These are phyloP conservation scores for Sindora glabra DNA, from an alignment of 306 rosid genomes.

Conservation along the genomic window DNA sequence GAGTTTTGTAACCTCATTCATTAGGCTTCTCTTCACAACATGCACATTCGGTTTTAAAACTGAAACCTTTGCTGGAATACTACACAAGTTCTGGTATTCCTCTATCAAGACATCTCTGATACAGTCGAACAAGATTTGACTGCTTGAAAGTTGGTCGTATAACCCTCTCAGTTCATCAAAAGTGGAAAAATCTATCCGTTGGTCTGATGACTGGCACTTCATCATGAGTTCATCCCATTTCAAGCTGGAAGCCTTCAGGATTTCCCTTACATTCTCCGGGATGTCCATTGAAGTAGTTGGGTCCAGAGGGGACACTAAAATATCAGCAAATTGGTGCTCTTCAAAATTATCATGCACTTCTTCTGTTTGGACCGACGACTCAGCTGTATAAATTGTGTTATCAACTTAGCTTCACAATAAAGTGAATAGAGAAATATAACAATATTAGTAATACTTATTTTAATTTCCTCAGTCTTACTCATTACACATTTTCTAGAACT, in stretches of 20 bases:
- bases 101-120: constrained; percentile 43
- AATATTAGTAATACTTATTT: no score
- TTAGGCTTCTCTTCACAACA: constrained; percentile 26
- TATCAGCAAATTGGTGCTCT: constrained; percentile 23
- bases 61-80: constrained; percentile 34
- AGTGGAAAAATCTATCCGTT: constrained; percentile 24
- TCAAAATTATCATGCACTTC: neutral
- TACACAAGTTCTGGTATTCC: constrained; percentile 22
- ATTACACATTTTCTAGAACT: no score
- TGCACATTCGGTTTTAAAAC: constrained; percentile 18
- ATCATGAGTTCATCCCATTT: constrained; percentile 39
- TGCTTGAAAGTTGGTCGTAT: constrained; percentile 18
- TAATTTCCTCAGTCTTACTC: no score
- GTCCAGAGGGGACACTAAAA: constrained; percentile 8
- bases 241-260: constrained; percentile 36
- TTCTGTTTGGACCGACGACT: constrained; percentile 11
- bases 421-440: neutral
- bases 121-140: constrained; percentile 37
- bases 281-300: constrained; percentile 17
- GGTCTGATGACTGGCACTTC: constrained; percentile 28
- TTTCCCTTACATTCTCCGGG: constrained; percentile 22
- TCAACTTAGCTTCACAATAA: constrained; percentile 15
- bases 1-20: constrained; percentile 32
- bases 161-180: constrained; percentile 37
- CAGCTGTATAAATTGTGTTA: constrained; percentile 29